Conservation (phyloP, 305 asterid species). For the Fraxinus sp. region DNA sequence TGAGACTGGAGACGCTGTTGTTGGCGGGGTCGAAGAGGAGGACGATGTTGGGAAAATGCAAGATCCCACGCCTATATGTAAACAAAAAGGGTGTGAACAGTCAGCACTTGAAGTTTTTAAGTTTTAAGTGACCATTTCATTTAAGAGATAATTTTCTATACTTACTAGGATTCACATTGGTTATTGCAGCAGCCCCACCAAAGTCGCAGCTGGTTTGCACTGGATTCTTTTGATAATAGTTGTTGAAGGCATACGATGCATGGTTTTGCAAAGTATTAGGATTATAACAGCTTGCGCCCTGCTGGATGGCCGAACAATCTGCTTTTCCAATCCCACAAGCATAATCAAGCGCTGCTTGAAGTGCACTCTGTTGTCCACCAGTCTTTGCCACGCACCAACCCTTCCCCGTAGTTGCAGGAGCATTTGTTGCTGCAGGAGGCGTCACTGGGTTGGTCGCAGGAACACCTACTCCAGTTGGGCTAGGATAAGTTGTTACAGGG, state of each 20-base stretch:
- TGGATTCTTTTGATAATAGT: slow-evolving; percentile 76
- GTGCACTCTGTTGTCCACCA: slow-evolving; percentile 46
- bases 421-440: slow-evolving; percentile 42
- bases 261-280: slow-evolving; percentile 61
- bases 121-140: neutral
- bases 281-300: slow-evolving; percentile 59
- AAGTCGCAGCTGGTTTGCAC: slow-evolving; percentile 74
- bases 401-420: slow-evolving; percentile 56
- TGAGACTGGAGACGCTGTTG: slow-evolving; percentile 28
- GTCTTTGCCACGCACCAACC: slow-evolving; percentile 82
- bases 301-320: slow-evolving; percentile 76
- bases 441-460: slow-evolving; percentile 42
- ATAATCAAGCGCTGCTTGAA: slow-evolving; percentile 80
- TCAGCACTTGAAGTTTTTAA: neutral
- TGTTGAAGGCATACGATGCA: slow-evolving; percentile 82
- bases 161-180: slow-evolving; percentile 76
- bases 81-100: slow-evolving; percentile 13
- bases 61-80: slow-evolving; percentile 64
- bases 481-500: slow-evolving; percentile 44
- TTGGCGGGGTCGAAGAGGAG: slow-evolving; percentile 37
- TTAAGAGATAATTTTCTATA: neutral
- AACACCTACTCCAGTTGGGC: slow-evolving; percentile 28
- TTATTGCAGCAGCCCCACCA: slow-evolving; percentile 68
- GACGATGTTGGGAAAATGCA: slow-evolving; percentile 58
- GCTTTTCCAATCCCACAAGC: slow-evolving; percentile 90